Evolutionary conservation across 202 grass and related monocot species (phyloP).

Genomic region (Musa balbisiana): DNA sequence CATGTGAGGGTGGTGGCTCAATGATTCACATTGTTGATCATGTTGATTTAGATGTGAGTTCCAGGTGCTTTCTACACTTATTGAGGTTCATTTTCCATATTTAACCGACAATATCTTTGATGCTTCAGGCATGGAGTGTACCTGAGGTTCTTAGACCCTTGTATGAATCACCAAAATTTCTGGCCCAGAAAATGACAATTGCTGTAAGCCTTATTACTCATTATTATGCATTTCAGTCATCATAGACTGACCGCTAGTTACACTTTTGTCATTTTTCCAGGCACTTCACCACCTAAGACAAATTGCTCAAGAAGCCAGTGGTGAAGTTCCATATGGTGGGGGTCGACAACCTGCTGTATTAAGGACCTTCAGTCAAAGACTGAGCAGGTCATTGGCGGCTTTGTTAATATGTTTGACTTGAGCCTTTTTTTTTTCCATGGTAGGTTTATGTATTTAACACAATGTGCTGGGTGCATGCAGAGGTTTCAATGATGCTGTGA

Average conservation of each 20-base stretch:
- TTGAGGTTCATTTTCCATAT: background rate
- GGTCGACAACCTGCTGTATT: constrained; percentile 82
- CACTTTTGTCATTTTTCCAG: constrained; percentile 27
- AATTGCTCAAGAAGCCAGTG: constrained; percentile 72
- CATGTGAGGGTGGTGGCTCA: constrained; percentile 89
- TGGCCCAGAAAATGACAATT: constrained; percentile 88
- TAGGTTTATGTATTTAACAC: background rate
- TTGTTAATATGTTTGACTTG: background rate
- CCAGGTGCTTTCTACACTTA: background rate
- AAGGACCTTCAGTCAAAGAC: constrained; percentile 76
- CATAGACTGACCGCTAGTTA: background rate
- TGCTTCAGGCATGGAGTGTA: constrained; percentile 66
- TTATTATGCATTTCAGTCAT: no score
- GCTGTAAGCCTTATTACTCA: constrained; percentile 37
- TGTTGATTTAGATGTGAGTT: constrained; percentile 88
- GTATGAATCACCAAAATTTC: constrained; percentile 83
- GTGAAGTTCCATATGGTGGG: constrained; percentile 69
- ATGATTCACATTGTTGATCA: constrained; percentile 99
- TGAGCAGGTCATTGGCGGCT: constrained; percentile 50
- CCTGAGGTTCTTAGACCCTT: constrained; percentile 84
- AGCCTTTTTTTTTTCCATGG: background rate
- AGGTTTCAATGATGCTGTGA: constrained; percentile 92
- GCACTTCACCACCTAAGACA: constrained; percentile 86
- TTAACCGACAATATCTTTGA: constrained; percentile 1
- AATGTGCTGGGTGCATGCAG: constrained; percentile 24